phyloP scores from a whole-genome alignment of 306 rosid species.

The Cucurbita pepo region DNA sequence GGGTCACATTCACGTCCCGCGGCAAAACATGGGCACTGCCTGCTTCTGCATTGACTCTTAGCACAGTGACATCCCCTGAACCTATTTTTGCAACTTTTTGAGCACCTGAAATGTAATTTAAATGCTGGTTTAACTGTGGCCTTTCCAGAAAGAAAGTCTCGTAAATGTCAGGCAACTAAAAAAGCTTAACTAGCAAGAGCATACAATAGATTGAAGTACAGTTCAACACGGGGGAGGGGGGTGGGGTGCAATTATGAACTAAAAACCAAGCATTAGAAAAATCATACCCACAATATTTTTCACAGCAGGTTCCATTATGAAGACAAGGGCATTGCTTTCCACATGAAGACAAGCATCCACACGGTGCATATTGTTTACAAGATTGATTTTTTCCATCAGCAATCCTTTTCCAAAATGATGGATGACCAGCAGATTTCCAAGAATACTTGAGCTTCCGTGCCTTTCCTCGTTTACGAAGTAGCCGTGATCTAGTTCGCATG shows the following conservation, averaged over 20 bases:
- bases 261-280: neutral
- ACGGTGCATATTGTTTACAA: constrained; percentile 52
- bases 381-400: constrained; percentile 36
- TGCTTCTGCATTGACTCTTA: constrained; percentile 77
- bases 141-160: neutral
- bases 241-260: neutral
- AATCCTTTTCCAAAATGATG: constrained; percentile 50
- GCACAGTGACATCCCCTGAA: constrained; percentile 83
- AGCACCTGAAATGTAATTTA: constrained; percentile 40
- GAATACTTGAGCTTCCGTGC: constrained; percentile 69
- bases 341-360: constrained; percentile 58
- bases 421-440: constrained; percentile 62
- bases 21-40: constrained; percentile 90
- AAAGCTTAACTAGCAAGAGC: neutral
- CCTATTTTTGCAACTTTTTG: constrained; percentile 60
- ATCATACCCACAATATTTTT: constrained; percentile 81
- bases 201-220: neutral
- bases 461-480: constrained; percentile 77
- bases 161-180: neutral
- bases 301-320: constrained; percentile 54
- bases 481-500: constrained; percentile 52
- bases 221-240: neutral
- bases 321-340: constrained; percentile 73
- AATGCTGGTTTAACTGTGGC: neutral
- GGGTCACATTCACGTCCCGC: constrained; percentile 87